Evolutionary conservation across 179 eudicot genomes (phyloP), one percentile per base, ranked within the genome.

Genomic region (Beta macrorhiza): DNA sequence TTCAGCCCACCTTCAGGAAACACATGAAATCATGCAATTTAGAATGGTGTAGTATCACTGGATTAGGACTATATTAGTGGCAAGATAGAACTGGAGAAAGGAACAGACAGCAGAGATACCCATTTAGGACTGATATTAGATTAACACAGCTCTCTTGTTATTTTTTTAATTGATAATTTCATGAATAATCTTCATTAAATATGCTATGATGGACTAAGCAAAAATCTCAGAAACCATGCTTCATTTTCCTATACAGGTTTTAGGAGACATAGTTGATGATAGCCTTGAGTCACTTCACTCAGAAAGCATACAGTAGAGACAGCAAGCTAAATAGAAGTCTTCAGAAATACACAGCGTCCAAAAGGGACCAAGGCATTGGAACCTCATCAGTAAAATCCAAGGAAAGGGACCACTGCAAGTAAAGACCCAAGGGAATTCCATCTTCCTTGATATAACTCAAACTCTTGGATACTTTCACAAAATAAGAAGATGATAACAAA

Each of bases 1-100:
- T 62, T 53, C 76, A 85, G 78, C 29, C 86, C 88, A 57, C 86
- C 92, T 88, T 79, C 82, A 78, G 37, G 57, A 65, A 68, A 67
- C 42, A 65, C 22, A 11, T 55, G 47, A 74, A 74, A 82, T n/a
- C 8, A 63, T 42, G 32, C 49, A 67, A 51, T 6, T 79, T 58
- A 82, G 76, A 57, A 59, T 67, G 32, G 7, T n/a, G 59, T 44
- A 78, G 0, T 7, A 65, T 55, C 42, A 62, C 17, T 20, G 61
- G 10, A 67, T 44, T 19, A 76, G 64, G 63, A 13, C 42, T 73
- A 65, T 37, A 37, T 37, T 45, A 13, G 19, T 29, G n/a, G 25
- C n/a, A 51, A 56, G 19, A 55, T 44, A 47, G 20, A 82, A 19
- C 11, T 9, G 57, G 56, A 74, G 62, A 45, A 47, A 32, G 4